Percentiles rank a stretch among this genome's conserved stretches.
Conservation (phyloP, 768 basidiomycete genomes). For the Psilocybe cubensis region DNA sequence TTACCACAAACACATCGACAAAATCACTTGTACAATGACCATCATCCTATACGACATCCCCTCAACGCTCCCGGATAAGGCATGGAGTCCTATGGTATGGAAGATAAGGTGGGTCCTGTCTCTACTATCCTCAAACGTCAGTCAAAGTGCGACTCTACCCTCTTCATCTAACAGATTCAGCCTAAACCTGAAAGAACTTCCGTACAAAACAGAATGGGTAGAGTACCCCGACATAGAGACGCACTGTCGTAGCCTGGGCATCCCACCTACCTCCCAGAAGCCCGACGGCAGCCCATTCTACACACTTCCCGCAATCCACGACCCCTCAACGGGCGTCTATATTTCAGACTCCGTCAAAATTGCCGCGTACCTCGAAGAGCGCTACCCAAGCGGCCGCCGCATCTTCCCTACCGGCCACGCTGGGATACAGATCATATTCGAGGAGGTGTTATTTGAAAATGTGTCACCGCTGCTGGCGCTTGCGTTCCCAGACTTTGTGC, state of each 20-base stretch:
- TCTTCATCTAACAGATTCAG: background rate
- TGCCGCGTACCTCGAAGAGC: constrained; percentile 48
- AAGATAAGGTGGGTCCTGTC: constrained; percentile 35
- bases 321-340: constrained; percentile 35
- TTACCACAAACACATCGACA: too few species aligned
- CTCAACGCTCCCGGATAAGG: constrained; percentile 23
- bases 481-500: background rate
- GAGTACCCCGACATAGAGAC: constrained; percentile 45
- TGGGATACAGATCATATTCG: constrained; percentile 18
- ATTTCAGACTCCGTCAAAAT: constrained; percentile 45
- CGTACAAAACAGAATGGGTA: constrained; percentile 46
- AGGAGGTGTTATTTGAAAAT: background rate
- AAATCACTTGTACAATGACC: constrained; percentile 34
- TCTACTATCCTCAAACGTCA: background rate
- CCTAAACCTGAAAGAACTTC: constrained; percentile 36
- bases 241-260: constrained; percentile 32
- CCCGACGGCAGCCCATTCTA: constrained; percentile 36
- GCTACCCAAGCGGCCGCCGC: constrained; percentile 36
- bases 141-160: too few species aligned
- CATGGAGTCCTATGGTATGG: constrained; percentile 43
- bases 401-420: constrained; percentile 22
- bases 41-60: constrained; percentile 42
- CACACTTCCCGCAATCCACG: constrained; percentile 45
- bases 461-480: background rate
- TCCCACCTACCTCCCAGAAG: constrained; percentile 31